A percentile compares a stretch with the other conserved stretches of the same genome.
Conservation (phyloP, 1,284 basidiomycete species). For the Irpex sp. region DNA sequence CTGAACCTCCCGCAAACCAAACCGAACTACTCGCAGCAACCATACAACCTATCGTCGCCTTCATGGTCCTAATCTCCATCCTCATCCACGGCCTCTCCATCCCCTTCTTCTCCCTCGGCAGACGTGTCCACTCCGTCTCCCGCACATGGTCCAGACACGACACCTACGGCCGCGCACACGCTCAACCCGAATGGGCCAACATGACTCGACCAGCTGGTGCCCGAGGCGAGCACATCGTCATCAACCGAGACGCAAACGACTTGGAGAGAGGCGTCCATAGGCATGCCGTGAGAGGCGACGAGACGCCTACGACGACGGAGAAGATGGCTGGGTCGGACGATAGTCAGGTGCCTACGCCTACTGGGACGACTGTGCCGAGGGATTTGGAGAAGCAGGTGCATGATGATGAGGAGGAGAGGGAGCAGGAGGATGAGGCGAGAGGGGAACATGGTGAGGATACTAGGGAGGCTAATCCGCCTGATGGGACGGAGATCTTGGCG, state of each 20-base stretch:
- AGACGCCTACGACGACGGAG: slow-evolving; percentile 13
- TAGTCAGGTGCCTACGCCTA: slow-evolving; percentile 14
- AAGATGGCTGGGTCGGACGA: slow-evolving; percentile 14
- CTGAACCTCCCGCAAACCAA: slow-evolving; percentile 53
- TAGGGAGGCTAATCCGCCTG: slow-evolving; percentile 37
- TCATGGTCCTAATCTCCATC: slow-evolving; percentile 89
- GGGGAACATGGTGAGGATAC: slow-evolving; percentile 19
- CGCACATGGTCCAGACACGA: slow-evolving; percentile 80
- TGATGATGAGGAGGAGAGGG: slow-evolving; percentile 14
- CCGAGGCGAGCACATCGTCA: slow-evolving; percentile 67
- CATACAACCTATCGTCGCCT: slow-evolving; percentile 88
- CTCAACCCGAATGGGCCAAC: slow-evolving; percentile 67
- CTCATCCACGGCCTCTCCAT: slow-evolving; percentile 89
- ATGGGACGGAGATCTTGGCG: slow-evolving; percentile 39
- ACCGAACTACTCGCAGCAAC: slow-evolving; percentile 64
- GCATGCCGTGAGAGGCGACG: slow-evolving; percentile 17
- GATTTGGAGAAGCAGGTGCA: slow-evolving; percentile 12
- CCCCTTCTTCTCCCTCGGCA: slow-evolving; percentile 87
- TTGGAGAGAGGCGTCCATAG: slow-evolving; percentile 45
- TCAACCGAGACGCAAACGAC: slow-evolving; percentile 67
- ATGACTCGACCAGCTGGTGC: slow-evolving; percentile 65
- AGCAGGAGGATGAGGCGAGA: slow-evolving; percentile 15
- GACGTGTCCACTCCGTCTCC: slow-evolving; percentile 85
- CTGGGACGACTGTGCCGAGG: slow-evolving; percentile 5
- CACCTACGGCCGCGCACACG: slow-evolving; percentile 42